These are phyloP conservation scores for Hanseniaspora vineae DNA, from an alignment of 805 yeast species.

Conservation along the genomic window DNA sequence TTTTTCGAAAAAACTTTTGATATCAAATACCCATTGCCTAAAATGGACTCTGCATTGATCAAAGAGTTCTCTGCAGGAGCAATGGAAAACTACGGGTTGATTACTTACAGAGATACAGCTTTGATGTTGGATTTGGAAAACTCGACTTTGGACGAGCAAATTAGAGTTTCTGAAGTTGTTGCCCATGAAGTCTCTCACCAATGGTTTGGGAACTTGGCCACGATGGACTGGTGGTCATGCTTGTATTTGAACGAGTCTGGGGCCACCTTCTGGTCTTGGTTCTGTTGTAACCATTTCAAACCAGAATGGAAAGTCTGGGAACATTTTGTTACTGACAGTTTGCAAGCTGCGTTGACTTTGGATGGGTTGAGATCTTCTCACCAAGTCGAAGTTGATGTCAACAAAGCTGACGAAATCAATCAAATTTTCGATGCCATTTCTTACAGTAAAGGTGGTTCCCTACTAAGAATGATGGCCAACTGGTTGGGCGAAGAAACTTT, in stretches of 20 bases:
- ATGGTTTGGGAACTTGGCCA: constrained; percentile 84
- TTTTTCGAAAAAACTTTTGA: constrained; percentile 65
- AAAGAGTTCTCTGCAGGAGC: constrained; percentile 83
- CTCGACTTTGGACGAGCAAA: constrained; percentile 50
- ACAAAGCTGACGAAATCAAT: constrained; percentile 64
- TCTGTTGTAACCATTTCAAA: constrained; percentile 58
- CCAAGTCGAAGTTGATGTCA: constrained; percentile 75
- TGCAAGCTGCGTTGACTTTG: constrained; percentile 60
- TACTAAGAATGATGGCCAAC: constrained; percentile 65
- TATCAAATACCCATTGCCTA: constrained; percentile 67
- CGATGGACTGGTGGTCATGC: constrained; percentile 91
- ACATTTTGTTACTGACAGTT: constrained; percentile 62
- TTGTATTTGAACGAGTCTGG: constrained; percentile 83
- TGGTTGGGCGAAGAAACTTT: constrained; percentile 72
- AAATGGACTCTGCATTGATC: constrained; percentile 70
- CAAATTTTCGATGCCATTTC: constrained; percentile 81
- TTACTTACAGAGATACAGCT: constrained; percentile 70
- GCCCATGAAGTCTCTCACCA: constrained; percentile 87
- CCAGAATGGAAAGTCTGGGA: constrained; percentile 88
- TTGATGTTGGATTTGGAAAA: constrained; percentile 58
- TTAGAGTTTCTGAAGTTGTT: constrained; percentile 73
- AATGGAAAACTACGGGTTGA: constrained; percentile 78
- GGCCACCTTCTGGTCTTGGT: constrained; percentile 89
- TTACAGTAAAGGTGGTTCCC: constrained; percentile 68
- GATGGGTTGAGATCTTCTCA: constrained; percentile 77